phyloP scores from a whole-genome alignment of 176 grass and related monocot species.

The Canna indica region DNA sequence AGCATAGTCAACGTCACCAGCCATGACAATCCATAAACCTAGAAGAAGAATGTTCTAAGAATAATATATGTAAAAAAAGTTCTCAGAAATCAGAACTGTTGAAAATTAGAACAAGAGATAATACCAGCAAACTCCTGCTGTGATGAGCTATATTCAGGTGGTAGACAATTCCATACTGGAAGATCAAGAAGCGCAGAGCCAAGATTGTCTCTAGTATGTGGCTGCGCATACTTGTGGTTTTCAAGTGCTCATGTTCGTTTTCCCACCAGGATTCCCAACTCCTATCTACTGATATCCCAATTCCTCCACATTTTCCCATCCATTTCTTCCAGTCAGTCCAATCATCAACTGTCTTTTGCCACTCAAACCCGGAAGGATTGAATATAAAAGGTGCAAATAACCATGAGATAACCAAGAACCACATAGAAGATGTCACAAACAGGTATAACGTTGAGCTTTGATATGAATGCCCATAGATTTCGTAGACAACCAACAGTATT shows the following conservation, averaged over 20 bases:
- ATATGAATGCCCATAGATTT: slow-evolving; percentile 64
- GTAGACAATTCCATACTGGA: slow-evolving; percentile 96
- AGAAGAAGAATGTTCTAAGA: too few relatives aligned
- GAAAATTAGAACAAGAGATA: slow-evolving; percentile 9
- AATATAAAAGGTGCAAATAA: slow-evolving; percentile 80
- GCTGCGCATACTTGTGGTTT: slow-evolving; percentile 51
- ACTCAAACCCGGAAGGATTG: slow-evolving; percentile 90
- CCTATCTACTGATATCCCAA: slow-evolving; percentile 49
- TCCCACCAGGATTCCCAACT: slow-evolving; percentile 98
- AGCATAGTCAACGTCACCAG: slow-evolving; percentile 84
- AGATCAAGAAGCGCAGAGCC: slow-evolving; percentile 85
- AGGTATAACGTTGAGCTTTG: slow-evolving; percentile 64
- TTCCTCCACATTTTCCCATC: slow-evolving; percentile 77
- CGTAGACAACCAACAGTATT: slow-evolving; percentile 72
- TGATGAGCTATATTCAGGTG: slow-evolving; percentile 70
- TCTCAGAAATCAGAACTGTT: slow-evolving; percentile 18
- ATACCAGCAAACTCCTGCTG: slow-evolving; percentile 69
- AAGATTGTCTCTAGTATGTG: slow-evolving; percentile 72
- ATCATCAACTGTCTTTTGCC: slow-evolving; percentile 87
- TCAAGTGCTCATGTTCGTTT: slow-evolving; percentile 70
- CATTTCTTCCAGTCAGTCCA: slow-evolving; percentile 88
- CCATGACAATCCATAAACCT: slow-evolving; percentile 96
- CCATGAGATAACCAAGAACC: slow-evolving; percentile 89
- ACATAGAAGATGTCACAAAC: slow-evolving; percentile 80
- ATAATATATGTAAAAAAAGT: slow-evolving; percentile 2